Evolutionary conservation across 2,329 filamentous ascomycete species (phyloP).

Genomic region (Reticulascus tulasneorum): DNA sequence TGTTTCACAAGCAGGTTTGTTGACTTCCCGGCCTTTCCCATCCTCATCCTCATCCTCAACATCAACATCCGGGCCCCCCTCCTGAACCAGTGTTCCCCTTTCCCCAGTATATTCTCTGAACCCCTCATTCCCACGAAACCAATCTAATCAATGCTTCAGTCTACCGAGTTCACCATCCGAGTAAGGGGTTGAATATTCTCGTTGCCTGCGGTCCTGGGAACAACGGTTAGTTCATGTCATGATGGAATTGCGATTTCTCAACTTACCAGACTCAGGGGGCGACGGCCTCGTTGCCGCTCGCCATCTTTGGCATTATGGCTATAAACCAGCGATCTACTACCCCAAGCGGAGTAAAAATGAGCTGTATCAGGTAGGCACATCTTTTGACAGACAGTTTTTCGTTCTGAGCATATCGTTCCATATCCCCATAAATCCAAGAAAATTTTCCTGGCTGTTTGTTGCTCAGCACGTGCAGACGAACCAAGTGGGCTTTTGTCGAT

Average conservation of each 20-base stretch:
- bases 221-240: conserved; percentile 44
- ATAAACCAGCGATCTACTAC: conserved; percentile 84
- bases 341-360: conserved; percentile 90
- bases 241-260: conserved; percentile 10
- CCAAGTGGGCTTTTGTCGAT: too few relatives aligned
- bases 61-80: background rate
- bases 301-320: conserved; percentile 89
- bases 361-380: conserved; percentile 73
- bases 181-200: conserved; percentile 67
- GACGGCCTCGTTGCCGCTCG: conserved; percentile 93
- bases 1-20: conserved; percentile 78
- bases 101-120: too few relatives aligned
- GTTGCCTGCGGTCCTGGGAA: conserved; percentile 87
- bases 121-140: background rate
- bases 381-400: too few relatives aligned
- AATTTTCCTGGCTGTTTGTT: too few relatives aligned
- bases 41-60: background rate
- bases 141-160: conserved; percentile 45
- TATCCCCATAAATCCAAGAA: too few relatives aligned
- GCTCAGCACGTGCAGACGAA: too few relatives aligned
- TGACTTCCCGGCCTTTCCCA: background rate
- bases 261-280: conserved; percentile 56
- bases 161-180: conserved; percentile 75
- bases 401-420: too few relatives aligned
- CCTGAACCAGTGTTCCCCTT: too few relatives aligned